Percentiles rank a stretch among this genome's conserved stretches.
These are phyloP conservation scores for Lecanoromycetidae sp. DNA, from an alignment of 2,329 filamentous ascomycete species.

Conservation along the genomic window DNA sequence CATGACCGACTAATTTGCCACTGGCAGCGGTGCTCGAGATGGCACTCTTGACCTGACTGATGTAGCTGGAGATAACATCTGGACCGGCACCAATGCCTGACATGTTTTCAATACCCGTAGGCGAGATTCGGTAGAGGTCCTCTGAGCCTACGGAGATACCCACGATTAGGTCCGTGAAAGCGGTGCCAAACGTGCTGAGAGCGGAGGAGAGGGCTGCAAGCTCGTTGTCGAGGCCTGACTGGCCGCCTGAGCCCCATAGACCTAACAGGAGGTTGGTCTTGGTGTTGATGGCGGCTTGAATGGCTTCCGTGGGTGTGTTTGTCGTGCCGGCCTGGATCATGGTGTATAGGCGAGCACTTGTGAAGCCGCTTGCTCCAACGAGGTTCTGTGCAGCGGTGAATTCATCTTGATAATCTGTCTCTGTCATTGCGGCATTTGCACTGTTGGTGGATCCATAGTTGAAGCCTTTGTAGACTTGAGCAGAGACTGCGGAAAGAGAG, in stretches of 20 bases:
- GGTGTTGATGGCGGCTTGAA: conserved; percentile 71
- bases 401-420: conserved; percentile 33
- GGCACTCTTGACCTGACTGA: conserved; percentile 52
- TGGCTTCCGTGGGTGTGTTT: conserved; percentile 55
- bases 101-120: conserved; percentile 45
- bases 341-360: conserved; percentile 46
- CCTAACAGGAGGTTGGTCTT: conserved; percentile 69
- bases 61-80: conserved; percentile 51
- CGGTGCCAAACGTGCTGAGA: conserved; percentile 46
- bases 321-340: conserved; percentile 53
- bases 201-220: conserved; percentile 58
- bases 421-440: conserved; percentile 31
- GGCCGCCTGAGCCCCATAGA: conserved; percentile 57
- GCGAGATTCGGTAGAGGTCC: conserved; percentile 70
- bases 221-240: conserved; percentile 56
- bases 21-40: conserved; percentile 51
- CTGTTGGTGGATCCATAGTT: conserved; percentile 22
- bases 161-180: conserved; percentile 54
- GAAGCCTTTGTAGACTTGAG: conserved; percentile 20
- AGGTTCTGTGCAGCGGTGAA: conserved; percentile 36
- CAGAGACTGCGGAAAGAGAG: conserved; percentile 18
- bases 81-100: conserved; percentile 20
- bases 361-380: conserved; percentile 31
- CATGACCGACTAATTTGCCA: conserved; percentile 56
- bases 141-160: conserved; percentile 81